Evolutionary conservation across 805 yeast species (phyloP).

Genomic region (Saturnispora bothae): DNA sequence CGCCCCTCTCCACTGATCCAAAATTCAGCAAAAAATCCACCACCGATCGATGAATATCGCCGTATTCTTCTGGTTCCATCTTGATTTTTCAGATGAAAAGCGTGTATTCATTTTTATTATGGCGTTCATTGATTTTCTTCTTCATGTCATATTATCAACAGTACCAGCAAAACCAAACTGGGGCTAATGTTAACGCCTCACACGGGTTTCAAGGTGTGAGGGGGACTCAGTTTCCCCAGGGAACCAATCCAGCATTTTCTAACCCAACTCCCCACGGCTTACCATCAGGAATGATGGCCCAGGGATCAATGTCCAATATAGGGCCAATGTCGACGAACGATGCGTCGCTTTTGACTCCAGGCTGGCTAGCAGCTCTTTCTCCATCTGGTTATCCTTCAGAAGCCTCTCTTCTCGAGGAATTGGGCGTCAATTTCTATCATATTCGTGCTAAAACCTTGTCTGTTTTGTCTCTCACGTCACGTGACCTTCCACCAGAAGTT

Average conservation of each 20-base stretch:
- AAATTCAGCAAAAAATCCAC: too few species aligned
- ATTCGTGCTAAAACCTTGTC: slow-evolving; percentile 76
- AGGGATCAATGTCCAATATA: background rate
- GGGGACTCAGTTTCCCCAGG: slow-evolving; percentile 5
- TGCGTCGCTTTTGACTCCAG: slow-evolving; percentile 28
- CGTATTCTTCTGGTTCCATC: too few species aligned
- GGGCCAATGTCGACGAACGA: background rate
- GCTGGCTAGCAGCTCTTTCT: slow-evolving; percentile 84
- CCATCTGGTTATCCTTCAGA: slow-evolving; percentile 93
- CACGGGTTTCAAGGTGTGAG: too few species aligned
- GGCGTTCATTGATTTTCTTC: too few species aligned
- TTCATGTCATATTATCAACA: slow-evolving; percentile 31
- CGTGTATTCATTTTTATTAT: too few species aligned
- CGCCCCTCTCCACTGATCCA: too few species aligned
- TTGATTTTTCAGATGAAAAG: too few species aligned
- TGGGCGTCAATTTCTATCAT: slow-evolving; percentile 87
- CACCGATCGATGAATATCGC: too few species aligned
- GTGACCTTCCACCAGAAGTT: slow-evolving; percentile 57
- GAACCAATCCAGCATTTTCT: slow-evolving; percentile 5
- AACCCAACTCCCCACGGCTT: slow-evolving; percentile 2
- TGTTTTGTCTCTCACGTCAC: slow-evolving; percentile 62
- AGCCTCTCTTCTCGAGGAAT: slow-evolving; percentile 81
- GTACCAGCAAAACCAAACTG: slow-evolving; percentile 14
- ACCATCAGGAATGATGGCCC: too few species aligned
- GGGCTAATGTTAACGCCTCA: too few species aligned